phyloP scores from a whole-genome alignment of 805 yeast genomes.

The Danielia oregonensis region DNA sequence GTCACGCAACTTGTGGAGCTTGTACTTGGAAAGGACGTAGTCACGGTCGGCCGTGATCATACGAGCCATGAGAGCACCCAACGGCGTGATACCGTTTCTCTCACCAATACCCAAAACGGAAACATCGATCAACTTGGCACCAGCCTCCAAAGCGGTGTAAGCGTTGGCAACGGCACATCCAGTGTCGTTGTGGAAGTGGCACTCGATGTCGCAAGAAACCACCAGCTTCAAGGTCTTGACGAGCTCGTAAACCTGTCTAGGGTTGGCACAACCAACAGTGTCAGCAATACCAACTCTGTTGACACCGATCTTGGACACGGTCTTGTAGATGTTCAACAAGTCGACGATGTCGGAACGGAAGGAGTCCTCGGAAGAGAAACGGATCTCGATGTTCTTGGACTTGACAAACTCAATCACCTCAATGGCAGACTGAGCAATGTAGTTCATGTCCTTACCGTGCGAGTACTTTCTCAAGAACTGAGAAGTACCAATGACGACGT shows the following conservation, averaged over 20 bases:
- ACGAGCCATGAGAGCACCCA: conserved; percentile 61
- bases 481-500: conserved; percentile 58
- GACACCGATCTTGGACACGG: conserved; percentile 61
- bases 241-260: conserved; percentile 59
- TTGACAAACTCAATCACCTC: conserved; percentile 60
- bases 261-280: conserved; percentile 62
- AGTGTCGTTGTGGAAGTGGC: conserved; percentile 62
- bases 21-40: conserved; percentile 55
- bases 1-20: conserved; percentile 53
- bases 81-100: conserved; percentile 60
- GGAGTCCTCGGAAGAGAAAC: conserved; percentile 58
- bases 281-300: conserved; percentile 63
- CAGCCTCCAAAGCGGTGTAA: conserved; percentile 60
- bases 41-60: conserved; percentile 61
- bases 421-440: conserved; percentile 52
- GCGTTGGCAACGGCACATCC: conserved; percentile 65
- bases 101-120: conserved; percentile 62
- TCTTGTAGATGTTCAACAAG: conserved; percentile 53
- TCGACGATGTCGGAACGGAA: conserved; percentile 60
- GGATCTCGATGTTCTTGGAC: conserved; percentile 56
- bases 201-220: conserved; percentile 56
- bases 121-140: conserved; percentile 56
- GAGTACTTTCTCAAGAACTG: conserved; percentile 53
- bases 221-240: conserved; percentile 56
- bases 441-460: conserved; percentile 61